Evolutionary conservation across 2,329 filamentous ascomycete species (phyloP), one percentile per base, ranked within the genome.

Genomic region (Fusarium sp.): DNA sequence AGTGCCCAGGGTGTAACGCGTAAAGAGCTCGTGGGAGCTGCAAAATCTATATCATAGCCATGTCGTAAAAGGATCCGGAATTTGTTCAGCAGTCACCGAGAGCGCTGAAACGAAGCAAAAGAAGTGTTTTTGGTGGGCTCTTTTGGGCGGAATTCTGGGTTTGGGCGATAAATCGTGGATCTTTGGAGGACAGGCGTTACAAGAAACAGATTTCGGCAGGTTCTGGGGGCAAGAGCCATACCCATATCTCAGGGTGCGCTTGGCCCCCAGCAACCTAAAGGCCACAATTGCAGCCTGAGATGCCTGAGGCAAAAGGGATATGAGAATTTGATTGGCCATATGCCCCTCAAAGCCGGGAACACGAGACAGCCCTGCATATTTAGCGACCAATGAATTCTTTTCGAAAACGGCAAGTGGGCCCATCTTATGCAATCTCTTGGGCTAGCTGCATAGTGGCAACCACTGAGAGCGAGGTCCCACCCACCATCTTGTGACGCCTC

Each of bases 11-110:
- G 49, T 59, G 68, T 47, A 53, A 43, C 53, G 64, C 61, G 63
- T 61, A 39, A 59, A 54, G 61, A 61, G 69, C 69, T 71, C 69
- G 50, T 61, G 58, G 65, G 69, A 71, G 69, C 69, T 60, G 53
- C 40, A 38, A 26, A 48, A 64, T 69, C 66, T 71, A 69, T 67
- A 56, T 67, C 69, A 71, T 70, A 46, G 49, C 65, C 69, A 71
- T 71, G 54, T 57, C 64, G 69, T 57, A 38, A 40, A 58, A 35
- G 35, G 44, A 19, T 46, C 46, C 39, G 49, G 31, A 48, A 40
- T 36, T 47, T 58, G 56, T 52, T 59, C 69, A 71, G 69, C 51
- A 54, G 65, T 68, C 58, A 49, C 50, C 35, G 53, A 60, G 44
- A 40, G 54, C 51, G 61, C 69, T 69, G 68, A 61, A 70, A 53